Base-by-base conservation (phyloP, 2,329 filamentous ascomycete species). In the Gnomoniopsis sp. region DNA sequence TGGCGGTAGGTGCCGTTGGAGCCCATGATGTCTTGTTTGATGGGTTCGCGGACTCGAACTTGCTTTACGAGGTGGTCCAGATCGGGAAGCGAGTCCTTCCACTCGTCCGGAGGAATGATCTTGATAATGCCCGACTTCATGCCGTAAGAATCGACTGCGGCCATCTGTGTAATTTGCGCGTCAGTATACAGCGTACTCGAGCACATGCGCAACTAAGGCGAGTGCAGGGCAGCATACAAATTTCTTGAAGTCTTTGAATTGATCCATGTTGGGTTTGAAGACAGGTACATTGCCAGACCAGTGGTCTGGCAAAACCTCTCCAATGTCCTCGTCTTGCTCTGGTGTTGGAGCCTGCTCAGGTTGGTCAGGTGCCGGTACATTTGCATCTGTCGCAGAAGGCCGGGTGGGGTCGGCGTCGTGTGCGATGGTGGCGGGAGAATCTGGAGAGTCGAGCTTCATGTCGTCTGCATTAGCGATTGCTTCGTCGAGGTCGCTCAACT, bases 51-150 rank as follows among this genome's bases (percentile, higher is more conserved):
- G 69, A 99, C 93, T 70, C 88, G 88, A 72, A 99, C 90, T 62
- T 89, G 88, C 75, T 97, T 98, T 64, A 99, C 84, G 53, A 91
- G 82, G 67, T 97, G 89, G 69, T 95, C 87, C 62, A 97, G 84
- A 41, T 84, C 79, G 17, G 90, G 90, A 41, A 95, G 86, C 26
- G 86, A 81, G 64, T 93, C 85, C 74, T 85, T 95, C 95, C 95
- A 99, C 84, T 98, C 93, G 68, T 88, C 78, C 0, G 95, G 95
- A 30, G 95, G 93, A 55, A 98, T 88, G 59, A 99, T 89, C 76
- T 99, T 98, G 70, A 98, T 87, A 67, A 99, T 97, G 38, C 95
- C 95, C 22, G 92, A 95, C 75, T 91, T 91, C 95, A 99, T 99
- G 68, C 95, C 95, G 72, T 96, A 96, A 64, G 87, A 85, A 73